These are phyloP conservation scores for Fraxinus paxiana DNA, from an alignment of 305 asterid species.

Conservation along the genomic window DNA sequence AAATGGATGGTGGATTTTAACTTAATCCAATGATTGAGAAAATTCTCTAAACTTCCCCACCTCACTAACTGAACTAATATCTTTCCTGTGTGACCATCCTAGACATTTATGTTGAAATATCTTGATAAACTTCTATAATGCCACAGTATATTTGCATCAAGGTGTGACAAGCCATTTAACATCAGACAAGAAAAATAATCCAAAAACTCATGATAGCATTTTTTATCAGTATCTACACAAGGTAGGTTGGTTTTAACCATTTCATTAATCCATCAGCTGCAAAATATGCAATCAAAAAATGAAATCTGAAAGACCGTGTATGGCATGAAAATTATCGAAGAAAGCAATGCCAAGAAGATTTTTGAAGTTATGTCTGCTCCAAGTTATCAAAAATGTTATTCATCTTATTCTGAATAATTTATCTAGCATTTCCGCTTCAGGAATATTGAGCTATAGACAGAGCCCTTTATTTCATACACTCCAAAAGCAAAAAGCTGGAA, in stretches of 20 bases:
- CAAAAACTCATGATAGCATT: background rate
- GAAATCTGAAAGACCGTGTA: background rate
- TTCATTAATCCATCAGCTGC: conserved; percentile 9
- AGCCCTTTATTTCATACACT: background rate
- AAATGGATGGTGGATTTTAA: background rate
- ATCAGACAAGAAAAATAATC: background rate
- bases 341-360: background rate
- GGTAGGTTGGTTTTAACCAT: background rate
- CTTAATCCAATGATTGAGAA: background rate
- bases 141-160: background rate
- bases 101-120: background rate
- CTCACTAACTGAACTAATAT: background rate
- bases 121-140: background rate
- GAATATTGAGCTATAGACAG: background rate
- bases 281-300: background rate
- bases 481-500: background rate
- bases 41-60: background rate
- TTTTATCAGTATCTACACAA: background rate
- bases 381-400: background rate
- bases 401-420: background rate
- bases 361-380: background rate
- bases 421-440: background rate
- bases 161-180: background rate
- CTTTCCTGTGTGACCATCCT: background rate
- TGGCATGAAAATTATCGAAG: background rate